Base-by-base conservation (phyloP, 2,329 filamentous ascomycete genomes). In the Zymoseptoria crescenta region DNA sequence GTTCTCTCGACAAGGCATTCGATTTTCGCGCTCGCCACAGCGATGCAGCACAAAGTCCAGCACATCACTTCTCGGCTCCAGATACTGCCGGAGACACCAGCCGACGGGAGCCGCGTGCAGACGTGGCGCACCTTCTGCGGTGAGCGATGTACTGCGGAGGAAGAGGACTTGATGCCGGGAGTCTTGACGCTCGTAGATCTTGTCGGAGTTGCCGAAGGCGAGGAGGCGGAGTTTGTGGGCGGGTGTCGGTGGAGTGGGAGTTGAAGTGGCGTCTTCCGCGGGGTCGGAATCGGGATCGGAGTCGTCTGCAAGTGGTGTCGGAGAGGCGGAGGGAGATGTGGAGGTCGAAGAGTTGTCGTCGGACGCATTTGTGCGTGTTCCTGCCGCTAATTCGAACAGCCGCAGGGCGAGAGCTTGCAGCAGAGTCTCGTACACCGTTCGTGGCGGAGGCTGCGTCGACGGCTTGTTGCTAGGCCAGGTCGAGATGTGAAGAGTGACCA, bases 401-500 rank as follows among this genome's bases (percentile, higher is more conserved):
- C 67, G 56, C 29, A 68, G 64, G 2, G 67, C 67, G n/a, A 69
- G 51, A 16, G 60, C 62, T 51, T 68, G 69, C 21, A 80, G 72
- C 6, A 79, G 68, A 51, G 74, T 72, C 62, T 79, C 76, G 64
- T 80, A 80, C 13, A 78, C 70, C 57, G 74, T 71, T 45, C 74
- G 72, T 0, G 76, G 75, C 4, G 79, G 68, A 29, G 74, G 70
- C 51, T 74, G 64, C 27, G 68, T 68, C 2, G 71, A 74, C 1
- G 75, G 75, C 48, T 69, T 72, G 62, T 76, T 78, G 21, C 65
- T 77, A 4, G 78, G 78, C 75, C 78, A 80, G 4, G 75, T 78
- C 0, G 76, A 77, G 61, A 80, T 76, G 60, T 80, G 77, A 19
- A 80, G 67, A 0, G 78, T 79, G 4, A 76, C 70, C 8, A 80